Percentiles rank a stretch among this genome's conserved stretches.
phyloP scores from a whole-genome alignment of 2,329 filamentous ascomycete species.

The Hypoxylon sp. region DNA sequence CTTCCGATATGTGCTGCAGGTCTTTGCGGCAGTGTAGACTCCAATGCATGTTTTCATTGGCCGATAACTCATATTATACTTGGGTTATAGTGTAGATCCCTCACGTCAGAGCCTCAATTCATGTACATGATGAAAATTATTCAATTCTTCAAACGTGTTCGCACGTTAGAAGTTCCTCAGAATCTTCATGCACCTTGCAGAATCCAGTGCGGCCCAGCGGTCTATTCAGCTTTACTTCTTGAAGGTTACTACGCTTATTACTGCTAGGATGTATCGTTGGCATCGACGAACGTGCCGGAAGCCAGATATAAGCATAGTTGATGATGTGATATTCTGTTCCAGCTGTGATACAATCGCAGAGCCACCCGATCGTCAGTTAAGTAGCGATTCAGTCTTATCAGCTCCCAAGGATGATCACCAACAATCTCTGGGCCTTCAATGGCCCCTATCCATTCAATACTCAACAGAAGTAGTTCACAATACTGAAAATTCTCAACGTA shows the following conservation, averaged over 20 bases:
- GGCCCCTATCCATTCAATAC: conserved; percentile 18
- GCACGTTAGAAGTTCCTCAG: neutral
- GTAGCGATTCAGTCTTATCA: neutral
- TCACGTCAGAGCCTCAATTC: conserved; percentile 2
- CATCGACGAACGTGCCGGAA: conserved; percentile 15
- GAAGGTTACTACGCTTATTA: neutral
- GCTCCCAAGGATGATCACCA: neutral
- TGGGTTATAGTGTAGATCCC: neutral
- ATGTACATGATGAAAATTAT: neutral
- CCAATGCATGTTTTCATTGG: neutral
- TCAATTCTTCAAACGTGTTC: neutral
- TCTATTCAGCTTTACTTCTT: neutral
- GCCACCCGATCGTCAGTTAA: neutral
- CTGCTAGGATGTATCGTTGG: conserved; percentile 16
- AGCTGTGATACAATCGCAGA: conserved; percentile 14
- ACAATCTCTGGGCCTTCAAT: conserved; percentile 5
- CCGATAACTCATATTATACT: neutral
- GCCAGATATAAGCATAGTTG: conserved; percentile 13
- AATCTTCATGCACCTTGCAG: neutral
- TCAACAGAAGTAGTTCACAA: neutral
- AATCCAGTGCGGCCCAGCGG: neutral
- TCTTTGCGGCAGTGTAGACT: neutral
- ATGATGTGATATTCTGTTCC: conserved; percentile 16
- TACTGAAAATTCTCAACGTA: neutral
- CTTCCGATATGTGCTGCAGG: neutral